Evolutionary conservation across 805 yeast genomes (phyloP).

Genomic region (Yarrowia bubula): DNA sequence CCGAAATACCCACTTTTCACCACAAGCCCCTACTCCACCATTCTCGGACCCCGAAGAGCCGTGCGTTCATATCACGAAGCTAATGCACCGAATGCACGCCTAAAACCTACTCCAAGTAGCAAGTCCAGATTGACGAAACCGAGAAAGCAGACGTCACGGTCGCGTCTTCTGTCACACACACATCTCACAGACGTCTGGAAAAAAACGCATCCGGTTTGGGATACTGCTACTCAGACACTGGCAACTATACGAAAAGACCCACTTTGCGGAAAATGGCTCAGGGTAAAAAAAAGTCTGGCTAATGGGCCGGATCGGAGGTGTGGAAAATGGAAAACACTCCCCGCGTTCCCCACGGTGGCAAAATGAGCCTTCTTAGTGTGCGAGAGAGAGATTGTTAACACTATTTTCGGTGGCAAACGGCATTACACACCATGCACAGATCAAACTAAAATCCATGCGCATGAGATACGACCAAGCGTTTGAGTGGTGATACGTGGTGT

Average conservation of each 20-base stretch:
- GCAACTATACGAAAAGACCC: neutral
- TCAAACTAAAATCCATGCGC: neutral
- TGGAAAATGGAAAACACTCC: neutral
- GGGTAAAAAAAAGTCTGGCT: neutral
- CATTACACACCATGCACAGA: neutral
- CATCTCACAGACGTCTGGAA: too few species aligned
- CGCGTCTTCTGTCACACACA: too few species aligned
- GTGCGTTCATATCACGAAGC: slow-evolving; percentile 17
- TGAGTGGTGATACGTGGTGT: too few species aligned
- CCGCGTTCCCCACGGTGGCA: slow-evolving; percentile 6
- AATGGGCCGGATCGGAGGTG: neutral
- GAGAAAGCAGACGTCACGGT: too few species aligned
- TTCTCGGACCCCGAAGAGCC: slow-evolving; percentile 21
- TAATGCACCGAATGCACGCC: slow-evolving; percentile 7
- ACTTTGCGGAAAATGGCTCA: too few species aligned
- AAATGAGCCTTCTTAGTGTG: neutral
- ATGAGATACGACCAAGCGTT: neutral
- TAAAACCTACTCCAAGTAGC: slow-evolving; percentile 16
- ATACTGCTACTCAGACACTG: neutral
- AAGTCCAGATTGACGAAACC: neutral
- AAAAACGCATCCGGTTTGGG: too few species aligned
- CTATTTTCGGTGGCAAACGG: slow-evolving; percentile 21
- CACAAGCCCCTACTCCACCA: neutral
- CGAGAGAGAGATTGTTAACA: neutral
- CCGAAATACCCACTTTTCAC: neutral